Evolutionary conservation across 768 basidiomycete genomes (phyloP).

Genomic region (Tylopilus subfusipes): DNA sequence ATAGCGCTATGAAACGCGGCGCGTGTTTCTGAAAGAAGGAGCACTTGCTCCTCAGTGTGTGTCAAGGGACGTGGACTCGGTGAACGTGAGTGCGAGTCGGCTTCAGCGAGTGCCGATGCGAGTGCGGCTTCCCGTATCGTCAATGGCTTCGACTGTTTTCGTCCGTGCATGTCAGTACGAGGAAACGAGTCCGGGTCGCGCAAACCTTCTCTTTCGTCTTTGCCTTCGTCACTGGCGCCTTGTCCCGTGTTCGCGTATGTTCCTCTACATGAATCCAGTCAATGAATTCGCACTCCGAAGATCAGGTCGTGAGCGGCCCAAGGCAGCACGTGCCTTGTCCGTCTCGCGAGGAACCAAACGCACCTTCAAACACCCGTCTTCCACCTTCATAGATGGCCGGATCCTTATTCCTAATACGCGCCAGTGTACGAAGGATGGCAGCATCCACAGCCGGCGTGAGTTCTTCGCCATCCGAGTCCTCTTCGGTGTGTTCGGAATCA

Average conservation of each 20-base stretch:
- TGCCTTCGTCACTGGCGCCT: slow-evolving; percentile 18
- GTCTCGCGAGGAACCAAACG: not conserved
- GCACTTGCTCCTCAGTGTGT: slow-evolving; percentile 73
- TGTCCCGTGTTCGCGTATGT: slow-evolving; percentile 40
- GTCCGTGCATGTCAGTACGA: not conserved
- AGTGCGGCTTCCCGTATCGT: slow-evolving; percentile 74
- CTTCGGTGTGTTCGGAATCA: slow-evolving; percentile 74
- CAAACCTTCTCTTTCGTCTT: slow-evolving; percentile 52
- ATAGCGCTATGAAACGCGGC: slow-evolving; percentile 67
- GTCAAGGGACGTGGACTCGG: slow-evolving; percentile 58
- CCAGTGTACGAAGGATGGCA: slow-evolving; percentile 88
- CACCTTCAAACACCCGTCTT: slow-evolving; percentile 78
- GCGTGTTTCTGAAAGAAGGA: slow-evolving; percentile 77
- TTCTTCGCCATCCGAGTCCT: slow-evolving; percentile 94
- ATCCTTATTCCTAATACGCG: slow-evolving; percentile 76
- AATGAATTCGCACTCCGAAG: not conserved
- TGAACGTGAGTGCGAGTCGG: slow-evolving; percentile 49
- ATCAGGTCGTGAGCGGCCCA: not conserved
- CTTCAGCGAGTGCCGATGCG: slow-evolving; percentile 51
- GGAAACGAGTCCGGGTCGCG: not conserved
- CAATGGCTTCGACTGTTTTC: slow-evolving; percentile 59
- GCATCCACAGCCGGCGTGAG: slow-evolving; percentile 91
- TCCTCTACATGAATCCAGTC: slow-evolving; percentile 61
- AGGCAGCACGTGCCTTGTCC: not conserved
- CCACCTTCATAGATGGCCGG: slow-evolving; percentile 77